phyloP scores from a whole-genome alignment of 2,329 filamentous ascomycete genomes.

The Tolypocladium inflatum region DNA sequence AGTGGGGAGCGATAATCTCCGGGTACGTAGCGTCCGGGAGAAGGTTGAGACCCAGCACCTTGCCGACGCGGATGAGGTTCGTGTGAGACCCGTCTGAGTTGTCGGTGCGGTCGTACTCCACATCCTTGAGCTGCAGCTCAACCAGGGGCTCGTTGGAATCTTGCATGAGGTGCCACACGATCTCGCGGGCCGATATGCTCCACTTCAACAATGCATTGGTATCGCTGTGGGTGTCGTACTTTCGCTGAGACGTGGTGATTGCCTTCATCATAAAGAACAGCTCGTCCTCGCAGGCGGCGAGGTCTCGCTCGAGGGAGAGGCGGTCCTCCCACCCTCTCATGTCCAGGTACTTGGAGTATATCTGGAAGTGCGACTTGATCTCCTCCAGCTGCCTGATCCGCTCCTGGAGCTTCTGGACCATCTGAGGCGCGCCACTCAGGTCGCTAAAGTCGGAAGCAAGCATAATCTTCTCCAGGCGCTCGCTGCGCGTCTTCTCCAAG shows the following conservation, averaged over 20 bases:
- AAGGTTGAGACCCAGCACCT: slow-evolving; percentile 81
- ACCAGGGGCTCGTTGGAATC: slow-evolving; percentile 81
- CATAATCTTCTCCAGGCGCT: slow-evolving; percentile 97
- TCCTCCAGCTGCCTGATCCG: slow-evolving; percentile 90
- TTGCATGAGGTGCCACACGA: slow-evolving; percentile 93
- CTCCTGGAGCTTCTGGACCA: slow-evolving; percentile 85
- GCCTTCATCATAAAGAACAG: slow-evolving; percentile 99
- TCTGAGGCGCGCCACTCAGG: slow-evolving; percentile 81
- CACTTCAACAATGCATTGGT: slow-evolving; percentile 77
- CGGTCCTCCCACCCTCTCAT: slow-evolving; percentile 86
- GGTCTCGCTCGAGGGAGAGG: slow-evolving; percentile 77
- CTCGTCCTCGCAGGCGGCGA: slow-evolving; percentile 87
- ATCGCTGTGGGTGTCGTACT: slow-evolving; percentile 61
- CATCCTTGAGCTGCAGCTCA: slow-evolving; percentile 84
- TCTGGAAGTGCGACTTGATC: slow-evolving; percentile 93
- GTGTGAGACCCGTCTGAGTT: slow-evolving; percentile 95
- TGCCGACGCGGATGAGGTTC: slow-evolving; percentile 82
- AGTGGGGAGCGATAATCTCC: slow-evolving; percentile 87
- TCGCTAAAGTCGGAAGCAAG: slow-evolving; percentile 98
- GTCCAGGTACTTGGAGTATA: slow-evolving; percentile 80
- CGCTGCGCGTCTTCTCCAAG: slow-evolving; percentile 90
- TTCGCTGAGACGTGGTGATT: slow-evolving; percentile 90
- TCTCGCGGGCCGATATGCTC: slow-evolving; percentile 89
- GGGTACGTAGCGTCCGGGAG: slow-evolving; percentile 88
- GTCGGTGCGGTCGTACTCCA: slow-evolving; percentile 90